Conservation (phyloP, 2,329 filamentous ascomycete species). For the Clonostachys rhizophaga region DNA sequence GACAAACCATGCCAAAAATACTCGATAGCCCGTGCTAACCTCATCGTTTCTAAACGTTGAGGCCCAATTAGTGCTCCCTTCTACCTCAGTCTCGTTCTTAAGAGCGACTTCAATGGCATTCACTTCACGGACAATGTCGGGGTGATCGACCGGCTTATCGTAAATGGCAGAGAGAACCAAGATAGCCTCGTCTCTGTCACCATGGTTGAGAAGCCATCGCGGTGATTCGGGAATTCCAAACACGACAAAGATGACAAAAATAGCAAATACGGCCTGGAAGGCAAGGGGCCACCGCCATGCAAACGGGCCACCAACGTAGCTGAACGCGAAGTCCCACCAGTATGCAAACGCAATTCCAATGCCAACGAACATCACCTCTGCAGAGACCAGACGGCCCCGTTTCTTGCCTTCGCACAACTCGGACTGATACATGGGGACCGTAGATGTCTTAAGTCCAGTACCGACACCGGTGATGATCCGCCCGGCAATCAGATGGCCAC, state of each 20-base stretch:
- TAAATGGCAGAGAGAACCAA: conserved; percentile 11
- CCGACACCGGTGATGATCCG: conserved; percentile 32
- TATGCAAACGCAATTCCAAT: conserved; percentile 8
- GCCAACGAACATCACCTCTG: conserved; percentile 19
- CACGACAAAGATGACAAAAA: conserved; percentile 13
- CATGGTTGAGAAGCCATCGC: conserved; percentile 19
- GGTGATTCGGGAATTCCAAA: conserved; percentile 17
- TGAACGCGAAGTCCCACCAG: conserved; percentile 15
- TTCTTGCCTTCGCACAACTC: conserved; percentile 36
- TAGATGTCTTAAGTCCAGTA: conserved; percentile 18
- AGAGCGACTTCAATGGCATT: conserved; percentile 11
- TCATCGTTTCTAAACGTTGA: conserved; percentile 6
- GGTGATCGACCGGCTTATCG: not conserved
- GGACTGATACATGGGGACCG: conserved; percentile 25
- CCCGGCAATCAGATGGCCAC: conserved; percentile 32
- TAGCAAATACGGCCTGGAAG: conserved; percentile 18
- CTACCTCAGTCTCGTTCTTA: conserved; percentile 15
- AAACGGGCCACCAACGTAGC: conserved; percentile 16
- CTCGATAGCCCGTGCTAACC: not conserved
- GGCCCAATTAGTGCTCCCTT: conserved; percentile 12
- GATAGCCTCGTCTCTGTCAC: conserved; percentile 15
- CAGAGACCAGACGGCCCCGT: conserved; percentile 32
- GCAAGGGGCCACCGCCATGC: conserved; percentile 27
- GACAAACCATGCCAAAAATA: conserved; percentile 31
- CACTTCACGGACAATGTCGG: not conserved